Conservation (phyloP, 2,329 filamentous ascomycete genomes). For the Penicillium occitanis region DNA sequence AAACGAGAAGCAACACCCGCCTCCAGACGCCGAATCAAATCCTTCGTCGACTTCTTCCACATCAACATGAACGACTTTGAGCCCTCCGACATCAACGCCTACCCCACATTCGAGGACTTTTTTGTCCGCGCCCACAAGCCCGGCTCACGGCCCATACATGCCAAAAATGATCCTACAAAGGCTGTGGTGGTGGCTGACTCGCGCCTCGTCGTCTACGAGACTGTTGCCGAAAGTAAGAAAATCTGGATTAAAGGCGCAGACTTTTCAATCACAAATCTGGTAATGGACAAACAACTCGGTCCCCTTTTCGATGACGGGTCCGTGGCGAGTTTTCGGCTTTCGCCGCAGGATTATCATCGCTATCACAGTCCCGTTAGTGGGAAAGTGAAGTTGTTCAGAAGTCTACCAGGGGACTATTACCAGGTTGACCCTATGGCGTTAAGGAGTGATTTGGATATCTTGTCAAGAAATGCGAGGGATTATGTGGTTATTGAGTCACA, state of each 20-base stretch:
- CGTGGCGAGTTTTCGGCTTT: conserved; percentile 45
- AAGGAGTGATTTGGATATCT: conserved; percentile 38
- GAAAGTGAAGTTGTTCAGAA: conserved; percentile 38
- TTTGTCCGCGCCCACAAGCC: conserved; percentile 38
- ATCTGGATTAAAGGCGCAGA: conserved; percentile 49
- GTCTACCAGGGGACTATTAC: conserved; percentile 47
- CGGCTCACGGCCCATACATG: conserved; percentile 33
- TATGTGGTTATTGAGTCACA: conserved; percentile 40
- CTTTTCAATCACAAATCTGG: conserved; percentile 44
- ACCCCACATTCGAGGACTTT: conserved; percentile 42
- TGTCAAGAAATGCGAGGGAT: conserved; percentile 41
- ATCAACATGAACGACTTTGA: conserved; percentile 43
- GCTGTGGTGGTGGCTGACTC: conserved; percentile 40
- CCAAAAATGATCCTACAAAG: conserved; percentile 27
- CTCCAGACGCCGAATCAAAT: conserved; percentile 38
- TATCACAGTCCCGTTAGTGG: conserved; percentile 48
- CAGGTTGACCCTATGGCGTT: conserved; percentile 42
- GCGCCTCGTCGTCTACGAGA: conserved; percentile 39
- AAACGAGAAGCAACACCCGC: conserved; percentile 29
- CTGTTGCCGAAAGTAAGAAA: conserved; percentile 34
- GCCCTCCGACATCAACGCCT: conserved; percentile 37
- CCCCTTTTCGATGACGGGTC: conserved; percentile 37
- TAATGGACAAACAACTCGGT: conserved; percentile 37
- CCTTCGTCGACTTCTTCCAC: conserved; percentile 39
- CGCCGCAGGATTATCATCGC: conserved; percentile 49